phyloP scores from a whole-genome alignment of 805 yeast genomes.

The Yarrowia keelungensis region DNA sequence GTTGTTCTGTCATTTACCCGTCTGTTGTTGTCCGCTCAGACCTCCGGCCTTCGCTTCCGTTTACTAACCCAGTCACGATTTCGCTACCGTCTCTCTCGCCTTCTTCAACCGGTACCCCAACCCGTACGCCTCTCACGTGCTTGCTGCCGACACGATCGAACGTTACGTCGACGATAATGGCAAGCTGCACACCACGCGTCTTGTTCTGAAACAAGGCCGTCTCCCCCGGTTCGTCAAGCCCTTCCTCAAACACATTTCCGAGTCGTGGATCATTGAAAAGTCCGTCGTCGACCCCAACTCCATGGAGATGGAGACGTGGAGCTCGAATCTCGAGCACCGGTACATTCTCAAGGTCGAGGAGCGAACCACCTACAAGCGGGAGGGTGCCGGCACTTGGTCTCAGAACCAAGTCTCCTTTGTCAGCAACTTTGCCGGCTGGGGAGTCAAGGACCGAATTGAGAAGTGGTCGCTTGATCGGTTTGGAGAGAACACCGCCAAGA shows the following conservation, averaged over 20 bases:
- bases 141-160: conserved; percentile 79
- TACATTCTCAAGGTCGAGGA: conserved; percentile 81
- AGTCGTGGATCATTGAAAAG: conserved; percentile 83
- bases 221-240: conserved; percentile 82
- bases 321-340: conserved; percentile 84
- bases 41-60: conserved; percentile 6
- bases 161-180: conserved; percentile 66
- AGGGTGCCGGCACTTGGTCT: conserved; percentile 29
- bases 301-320: conserved; percentile 67
- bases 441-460: conserved; percentile 77
- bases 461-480: conserved; percentile 78
- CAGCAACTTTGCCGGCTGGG: conserved; percentile 66
- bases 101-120: conserved; percentile 74
- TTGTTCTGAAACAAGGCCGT: conserved; percentile 79
- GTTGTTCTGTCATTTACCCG: no score
- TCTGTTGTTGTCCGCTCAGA: conserved; percentile 1
- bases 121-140: conserved; percentile 86
- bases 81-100: conserved; percentile 76
- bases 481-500: conserved; percentile 66
- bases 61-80: conserved; percentile 53
- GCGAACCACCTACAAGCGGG: conserved; percentile 60
- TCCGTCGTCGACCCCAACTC: conserved; percentile 70
- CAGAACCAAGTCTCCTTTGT: conserved; percentile 70
- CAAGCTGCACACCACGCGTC: conserved; percentile 70
- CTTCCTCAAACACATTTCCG: conserved; percentile 70